phyloP scores from a whole-genome alignment of 768 basidiomycete species.

The Panaeolus papilionaceus region DNA sequence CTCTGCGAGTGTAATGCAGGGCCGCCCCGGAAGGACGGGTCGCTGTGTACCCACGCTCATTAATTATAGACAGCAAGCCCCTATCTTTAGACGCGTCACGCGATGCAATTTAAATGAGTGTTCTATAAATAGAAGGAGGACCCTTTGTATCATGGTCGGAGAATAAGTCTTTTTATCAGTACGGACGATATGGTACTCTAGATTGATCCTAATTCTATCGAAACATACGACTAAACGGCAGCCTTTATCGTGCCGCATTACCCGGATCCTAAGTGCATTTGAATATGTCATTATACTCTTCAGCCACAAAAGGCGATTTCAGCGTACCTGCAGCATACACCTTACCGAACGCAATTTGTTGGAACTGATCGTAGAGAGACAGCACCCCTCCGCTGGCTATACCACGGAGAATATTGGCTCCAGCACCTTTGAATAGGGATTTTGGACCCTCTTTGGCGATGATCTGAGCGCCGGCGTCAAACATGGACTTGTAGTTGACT shows the following conservation, averaged over 20 bases:
- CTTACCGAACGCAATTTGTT: conserved; percentile 95
- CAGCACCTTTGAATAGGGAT: conserved; percentile 99
- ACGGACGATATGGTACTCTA: too few species aligned
- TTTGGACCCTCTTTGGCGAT: conserved; percentile 92
- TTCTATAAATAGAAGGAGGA: background rate
- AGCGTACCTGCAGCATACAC: conserved; percentile 92
- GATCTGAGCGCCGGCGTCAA: conserved; percentile 94
- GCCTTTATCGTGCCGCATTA: background rate
- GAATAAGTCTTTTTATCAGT: background rate
- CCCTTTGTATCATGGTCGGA: background rate
- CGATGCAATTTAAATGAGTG: too few species aligned
- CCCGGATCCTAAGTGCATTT: background rate
- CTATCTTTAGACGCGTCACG: conserved; percentile 3
- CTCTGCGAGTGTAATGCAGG: background rate
- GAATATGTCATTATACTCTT: background rate
- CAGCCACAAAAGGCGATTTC: background rate
- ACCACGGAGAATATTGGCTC: conserved; percentile 95
- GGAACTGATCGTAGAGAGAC: conserved; percentile 98
- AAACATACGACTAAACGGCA: background rate
- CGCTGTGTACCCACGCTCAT: background rate
- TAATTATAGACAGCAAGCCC: conserved; percentile 1
- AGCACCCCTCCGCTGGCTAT: conserved; percentile 99
- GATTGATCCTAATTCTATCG: background rate
- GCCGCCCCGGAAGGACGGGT: too few species aligned
- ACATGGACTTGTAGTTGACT: conserved; percentile 98